Evolutionary conservation across 805 yeast genomes (phyloP), one percentile per base, ranked within the genome.

Genomic region (Jamesozyma gamospora): DNA sequence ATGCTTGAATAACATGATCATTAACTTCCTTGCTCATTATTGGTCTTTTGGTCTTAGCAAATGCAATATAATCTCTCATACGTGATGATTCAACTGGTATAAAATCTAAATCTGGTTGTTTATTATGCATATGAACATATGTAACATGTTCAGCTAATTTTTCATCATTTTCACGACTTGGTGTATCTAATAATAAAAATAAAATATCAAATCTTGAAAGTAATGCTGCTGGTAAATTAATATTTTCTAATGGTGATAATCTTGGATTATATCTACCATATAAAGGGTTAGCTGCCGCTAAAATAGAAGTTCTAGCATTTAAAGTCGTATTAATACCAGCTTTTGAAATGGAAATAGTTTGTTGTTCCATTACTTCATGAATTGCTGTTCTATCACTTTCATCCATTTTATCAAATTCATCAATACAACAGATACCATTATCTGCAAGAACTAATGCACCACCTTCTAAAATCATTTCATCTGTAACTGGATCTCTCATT

Each of bases 351-450:
- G 95, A 84, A 43, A 92, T 92, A 2, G 98, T 92, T 64, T 92
- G 98, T 62, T 92, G 98, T 66, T 92, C 98, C 98, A 92, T 92
- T 27, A 92, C 98, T 69, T 90, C 98, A 64, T 90, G 97, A 56
- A 92, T 92, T 1, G 97, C 97, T 0, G 97, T 92, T 56, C 98
- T 73, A 64, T 92, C 98, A 46, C 74, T 65, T 62, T 92, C 98
- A 60, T 90, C 96, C 98, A 92, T 92, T 67, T 92, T 92, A 64
- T 92, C 98, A 56, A 92, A 92, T 69, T 92, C 98, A 73, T 92
- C 98, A 58, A 92, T 92, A 62, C 98, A 92, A 67, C 97, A 92
- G 46, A 92, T 82, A 60, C 98, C 98, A 57, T 90, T 87, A 65
- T 92, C 98, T 0, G 98, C 96, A 41, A 92, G 66, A 6, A 92